These are phyloP conservation scores for Zarea fungicola DNA, from an alignment of 2,329 filamentous ascomycete species.

Conservation along the genomic window DNA sequence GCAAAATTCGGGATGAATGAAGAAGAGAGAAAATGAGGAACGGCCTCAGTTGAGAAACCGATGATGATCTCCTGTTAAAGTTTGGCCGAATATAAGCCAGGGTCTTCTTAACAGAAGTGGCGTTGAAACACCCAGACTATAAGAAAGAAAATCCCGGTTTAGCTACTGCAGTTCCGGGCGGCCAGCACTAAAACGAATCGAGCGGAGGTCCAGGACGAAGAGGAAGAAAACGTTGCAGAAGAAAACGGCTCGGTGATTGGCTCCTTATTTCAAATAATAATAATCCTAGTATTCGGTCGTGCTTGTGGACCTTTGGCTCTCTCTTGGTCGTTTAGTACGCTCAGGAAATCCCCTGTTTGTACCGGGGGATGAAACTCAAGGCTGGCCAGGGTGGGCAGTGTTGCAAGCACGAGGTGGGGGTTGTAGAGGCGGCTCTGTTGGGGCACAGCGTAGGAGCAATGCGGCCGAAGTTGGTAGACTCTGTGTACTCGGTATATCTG, in stretches of 20 bases:
- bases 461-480: too few species aligned
- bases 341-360: too few species aligned
- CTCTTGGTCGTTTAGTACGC: too few species aligned
- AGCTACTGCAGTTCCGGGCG: background rate
- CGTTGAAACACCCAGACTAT: conserved; percentile 2
- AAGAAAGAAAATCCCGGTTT: too few species aligned
- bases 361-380: too few species aligned
- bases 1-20: conserved; percentile 13
- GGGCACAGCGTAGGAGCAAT: too few species aligned
- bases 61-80: background rate
- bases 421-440: too few species aligned
- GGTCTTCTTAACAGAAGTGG: conserved; percentile 1
- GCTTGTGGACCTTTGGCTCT: too few species aligned
- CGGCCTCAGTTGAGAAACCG: conserved; percentile 2
- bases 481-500: too few species aligned
- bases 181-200: background rate
- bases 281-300: too few species aligned
- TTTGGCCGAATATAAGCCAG: conserved; percentile 2
- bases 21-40: conserved; percentile 19
- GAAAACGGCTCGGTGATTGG: background rate
- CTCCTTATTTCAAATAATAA: background rate
- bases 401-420: too few species aligned
- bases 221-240: background rate
- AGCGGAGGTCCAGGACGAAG: background rate
- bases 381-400: too few species aligned